phyloP scores from a whole-genome alignment of 768 basidiomycete species.

The Mycena galericulata region DNA sequence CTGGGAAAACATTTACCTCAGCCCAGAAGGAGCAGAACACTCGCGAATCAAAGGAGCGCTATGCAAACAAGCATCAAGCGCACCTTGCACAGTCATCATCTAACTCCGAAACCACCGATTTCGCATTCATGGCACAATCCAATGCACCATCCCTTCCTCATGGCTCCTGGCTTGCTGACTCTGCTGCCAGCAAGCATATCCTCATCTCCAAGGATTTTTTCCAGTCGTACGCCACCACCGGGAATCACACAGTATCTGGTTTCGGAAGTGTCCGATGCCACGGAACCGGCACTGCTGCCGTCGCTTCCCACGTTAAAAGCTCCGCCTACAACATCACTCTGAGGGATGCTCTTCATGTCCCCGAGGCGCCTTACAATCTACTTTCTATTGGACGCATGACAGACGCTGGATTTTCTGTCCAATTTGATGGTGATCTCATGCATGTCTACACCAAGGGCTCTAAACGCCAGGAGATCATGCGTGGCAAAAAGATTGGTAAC shows the following conservation, averaged over 20 bases:
- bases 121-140: conserved; percentile 9
- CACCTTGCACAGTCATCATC: conserved; percentile 7
- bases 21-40: conserved; percentile 18
- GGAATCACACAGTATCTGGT: conserved; percentile 2
- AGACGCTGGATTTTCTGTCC: conserved; percentile 17
- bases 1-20: conserved; percentile 13
- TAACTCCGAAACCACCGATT: background rate
- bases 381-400: conserved; percentile 32
- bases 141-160: background rate
- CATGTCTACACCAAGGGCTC: conserved; percentile 21
- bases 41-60: conserved; percentile 7
- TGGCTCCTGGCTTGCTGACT: conserved; percentile 16
- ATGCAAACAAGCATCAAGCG: conserved; percentile 6
- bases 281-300: conserved; percentile 10
- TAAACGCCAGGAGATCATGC: conserved; percentile 9
- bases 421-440: conserved; percentile 27
- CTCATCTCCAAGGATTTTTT: background rate
- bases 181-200: conserved; percentile 12
- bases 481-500: conserved; percentile 7
- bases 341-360: conserved; percentile 23
- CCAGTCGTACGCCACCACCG: background rate
- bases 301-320: conserved; percentile 10
- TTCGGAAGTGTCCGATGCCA: conserved; percentile 13
- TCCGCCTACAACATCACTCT: conserved; percentile 4
- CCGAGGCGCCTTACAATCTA: conserved; percentile 26